Evolutionary conservation across 257 asterid species (phyloP).

Genomic region (Nicotiana sylvestris): DNA sequence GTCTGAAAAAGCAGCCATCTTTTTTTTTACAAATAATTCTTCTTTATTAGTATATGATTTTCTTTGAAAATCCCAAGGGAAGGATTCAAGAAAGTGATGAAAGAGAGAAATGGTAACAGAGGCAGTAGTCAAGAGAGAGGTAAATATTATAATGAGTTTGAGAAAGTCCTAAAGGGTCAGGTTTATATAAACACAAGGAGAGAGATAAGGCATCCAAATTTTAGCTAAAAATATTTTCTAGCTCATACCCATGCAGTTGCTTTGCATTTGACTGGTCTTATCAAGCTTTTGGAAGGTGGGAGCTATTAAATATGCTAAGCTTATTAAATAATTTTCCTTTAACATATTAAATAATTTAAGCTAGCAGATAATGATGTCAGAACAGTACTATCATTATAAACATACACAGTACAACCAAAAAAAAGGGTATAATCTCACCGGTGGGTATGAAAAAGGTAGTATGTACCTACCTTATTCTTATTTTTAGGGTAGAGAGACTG

Average conservation of each 20-base stretch:
- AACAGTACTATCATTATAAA: background rate
- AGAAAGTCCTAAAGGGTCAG: slow-evolving; percentile 28
- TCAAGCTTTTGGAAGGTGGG: slow-evolving; percentile 17
- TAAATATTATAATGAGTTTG: slow-evolving; percentile 27
- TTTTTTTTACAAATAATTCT: background rate
- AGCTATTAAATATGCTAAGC: slow-evolving; percentile 15
- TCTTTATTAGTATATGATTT: background rate
- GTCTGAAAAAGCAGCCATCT: slow-evolving; percentile 45
- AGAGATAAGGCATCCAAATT: background rate
- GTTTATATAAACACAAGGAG: slow-evolving; percentile 39
- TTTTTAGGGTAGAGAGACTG: no score
- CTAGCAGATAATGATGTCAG: background rate
- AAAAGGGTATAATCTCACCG: no score
- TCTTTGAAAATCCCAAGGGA: slow-evolving; percentile 12
- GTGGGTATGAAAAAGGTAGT: no score
- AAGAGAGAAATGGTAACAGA: slow-evolving; percentile 23
- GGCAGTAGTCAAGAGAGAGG: background rate
- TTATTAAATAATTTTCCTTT: background rate
- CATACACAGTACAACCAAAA: background rate
- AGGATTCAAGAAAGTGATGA: slow-evolving; percentile 36
- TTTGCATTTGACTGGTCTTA: slow-evolving; percentile 35
- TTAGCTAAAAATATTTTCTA: slow-evolving; percentile 1
- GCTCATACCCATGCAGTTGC: slow-evolving; percentile 18
- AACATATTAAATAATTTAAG: background rate
- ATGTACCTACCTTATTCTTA: no score